phyloP scores from a whole-genome alignment of 1,139 yeast species.

The Barnettozyma hawaiiensis region DNA sequence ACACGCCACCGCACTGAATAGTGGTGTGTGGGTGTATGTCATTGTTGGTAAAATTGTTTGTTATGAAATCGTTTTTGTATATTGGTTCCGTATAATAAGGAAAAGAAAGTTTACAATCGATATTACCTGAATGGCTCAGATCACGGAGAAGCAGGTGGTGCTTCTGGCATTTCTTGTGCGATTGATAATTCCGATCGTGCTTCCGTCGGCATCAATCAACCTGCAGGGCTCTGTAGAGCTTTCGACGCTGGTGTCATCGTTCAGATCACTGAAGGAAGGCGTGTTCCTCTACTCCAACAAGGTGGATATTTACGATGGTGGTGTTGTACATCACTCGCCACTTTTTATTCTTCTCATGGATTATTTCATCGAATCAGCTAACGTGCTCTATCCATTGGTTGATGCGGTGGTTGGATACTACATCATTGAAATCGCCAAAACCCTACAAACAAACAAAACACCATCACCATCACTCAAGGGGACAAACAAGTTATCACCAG shows the following conservation, averaged over 20 bases:
- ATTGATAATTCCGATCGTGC: conserved; percentile 11
- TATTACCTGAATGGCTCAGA: neutral
- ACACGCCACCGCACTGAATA: neutral
- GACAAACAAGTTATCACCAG: conserved; percentile 29
- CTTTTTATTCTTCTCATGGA: conserved; percentile 42
- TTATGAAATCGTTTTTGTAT: too few species aligned
- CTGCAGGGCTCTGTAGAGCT: conserved; percentile 62
- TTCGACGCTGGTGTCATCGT: conserved; percentile 74
- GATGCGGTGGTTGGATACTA: conserved; percentile 38
- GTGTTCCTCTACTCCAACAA: conserved; percentile 57
- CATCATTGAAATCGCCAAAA: conserved; percentile 30
- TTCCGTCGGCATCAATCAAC: conserved; percentile 17
- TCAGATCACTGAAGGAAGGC: conserved; percentile 69
- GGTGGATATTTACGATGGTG: conserved; percentile 73
- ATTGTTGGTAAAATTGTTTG: too few species aligned
- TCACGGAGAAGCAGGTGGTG: conserved; percentile 11
- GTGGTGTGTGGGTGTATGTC: neutral
- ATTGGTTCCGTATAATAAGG: too few species aligned
- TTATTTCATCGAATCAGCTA: conserved; percentile 22
- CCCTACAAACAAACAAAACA: conserved; percentile 17
- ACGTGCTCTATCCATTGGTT: conserved; percentile 34
- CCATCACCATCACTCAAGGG: too few species aligned
- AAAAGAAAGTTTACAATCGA: too few species aligned
- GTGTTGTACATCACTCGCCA: conserved; percentile 84
- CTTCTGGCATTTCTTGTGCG: conserved; percentile 17